A percentile compares a stretch with the other conserved stretches of the same genome.
Evolutionary conservation across 1,284 basidiomycete genomes (phyloP).

Genomic region (Coniophora puteana): DNA sequence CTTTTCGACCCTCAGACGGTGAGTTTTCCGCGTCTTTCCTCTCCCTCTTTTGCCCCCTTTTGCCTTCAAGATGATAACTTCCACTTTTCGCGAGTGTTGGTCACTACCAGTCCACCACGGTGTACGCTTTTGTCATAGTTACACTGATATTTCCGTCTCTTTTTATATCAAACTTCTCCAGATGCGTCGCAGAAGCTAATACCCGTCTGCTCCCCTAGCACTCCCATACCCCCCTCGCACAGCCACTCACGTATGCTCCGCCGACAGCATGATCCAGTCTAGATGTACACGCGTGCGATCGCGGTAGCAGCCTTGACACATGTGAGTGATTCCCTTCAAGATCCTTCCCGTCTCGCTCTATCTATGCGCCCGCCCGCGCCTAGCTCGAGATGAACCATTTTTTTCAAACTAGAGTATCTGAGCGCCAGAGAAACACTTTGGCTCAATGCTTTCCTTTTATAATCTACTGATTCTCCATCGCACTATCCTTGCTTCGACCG

Average conservation of each 20-base stretch:
- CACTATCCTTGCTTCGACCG: slow-evolving; percentile 7
- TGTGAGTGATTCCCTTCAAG: neutral
- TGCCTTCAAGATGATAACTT: slow-evolving; percentile 46
- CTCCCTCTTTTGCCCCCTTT: neutral
- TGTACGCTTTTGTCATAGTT: slow-evolving; percentile 76
- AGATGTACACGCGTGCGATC: no score
- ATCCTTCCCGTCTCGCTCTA: slow-evolving; percentile 8
- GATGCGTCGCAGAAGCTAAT: slow-evolving; percentile 3
- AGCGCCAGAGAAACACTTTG: slow-evolving; percentile 48
- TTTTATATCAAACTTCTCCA: slow-evolving; percentile 14
- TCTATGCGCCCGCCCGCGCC: no score
- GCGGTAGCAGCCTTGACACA: no score
- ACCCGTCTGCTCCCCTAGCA: neutral
- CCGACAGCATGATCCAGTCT: slow-evolving; percentile 8
- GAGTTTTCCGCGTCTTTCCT: neutral
- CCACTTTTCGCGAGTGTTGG: slow-evolving; percentile 43
- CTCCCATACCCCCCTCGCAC: neutral
- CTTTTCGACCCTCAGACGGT: neutral
- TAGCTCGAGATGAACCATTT: slow-evolving; percentile 67
- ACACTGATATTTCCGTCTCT: slow-evolving; percentile 64
- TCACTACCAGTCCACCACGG: slow-evolving; percentile 27
- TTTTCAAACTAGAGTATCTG: slow-evolving; percentile 90
- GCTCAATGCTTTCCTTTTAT: slow-evolving; percentile 65
- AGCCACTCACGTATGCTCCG: slow-evolving; percentile 8
- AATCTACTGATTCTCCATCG: slow-evolving; percentile 55